Base-by-base conservation (phyloP, 371 early-diverging fungal species). In the Syncephalis fuscata region DNA sequence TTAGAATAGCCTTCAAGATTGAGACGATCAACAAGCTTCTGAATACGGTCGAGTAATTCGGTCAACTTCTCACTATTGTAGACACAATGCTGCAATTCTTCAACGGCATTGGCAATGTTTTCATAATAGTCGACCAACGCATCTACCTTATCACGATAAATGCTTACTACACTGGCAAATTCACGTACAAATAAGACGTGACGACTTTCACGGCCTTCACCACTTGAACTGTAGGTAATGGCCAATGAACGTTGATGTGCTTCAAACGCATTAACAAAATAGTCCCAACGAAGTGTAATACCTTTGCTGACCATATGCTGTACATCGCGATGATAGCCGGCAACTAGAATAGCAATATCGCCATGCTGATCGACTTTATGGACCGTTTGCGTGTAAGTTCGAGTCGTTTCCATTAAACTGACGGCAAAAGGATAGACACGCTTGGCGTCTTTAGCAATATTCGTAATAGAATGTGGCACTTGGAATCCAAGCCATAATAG, bases 401-500 rank as follows among this genome's bases (percentile, higher is more conserved):
- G 68, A 14, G 93, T 82, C 1, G 94, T 86, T 58, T 97, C 97
- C 71, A 78, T 89, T 46, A 98, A 59, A 45, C 88, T 85, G 25
- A 98, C 94, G 24, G 97, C 98, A 64, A 84, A 93, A 3, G 98
- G 99, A 65, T 97, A 96, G 4, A 97, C 89, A 16, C 91, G 78
- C 60, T 91, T 91, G 41, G 89, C 95, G 51, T 96, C 96, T 60
- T 92, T 92, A 32, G 94, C 92, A 21, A 90, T 73, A 58, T 84
- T 87, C 43, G 82, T 73, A 50, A 98, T 75, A n/a, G 85, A 78
- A 49, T 88, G 86, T 7, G 97, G 97, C 0, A 98, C 86, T 50
- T 75, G 84, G 64, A 85, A 94, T 23, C 85, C 81, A 16, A 92
- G 71, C 91, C 91, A 92, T 2, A 87, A 56, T 53, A 98, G 63